Evolutionary conservation across 176 grass and related monocot species (phyloP).

Genomic region (Oryza longistaminata): DNA sequence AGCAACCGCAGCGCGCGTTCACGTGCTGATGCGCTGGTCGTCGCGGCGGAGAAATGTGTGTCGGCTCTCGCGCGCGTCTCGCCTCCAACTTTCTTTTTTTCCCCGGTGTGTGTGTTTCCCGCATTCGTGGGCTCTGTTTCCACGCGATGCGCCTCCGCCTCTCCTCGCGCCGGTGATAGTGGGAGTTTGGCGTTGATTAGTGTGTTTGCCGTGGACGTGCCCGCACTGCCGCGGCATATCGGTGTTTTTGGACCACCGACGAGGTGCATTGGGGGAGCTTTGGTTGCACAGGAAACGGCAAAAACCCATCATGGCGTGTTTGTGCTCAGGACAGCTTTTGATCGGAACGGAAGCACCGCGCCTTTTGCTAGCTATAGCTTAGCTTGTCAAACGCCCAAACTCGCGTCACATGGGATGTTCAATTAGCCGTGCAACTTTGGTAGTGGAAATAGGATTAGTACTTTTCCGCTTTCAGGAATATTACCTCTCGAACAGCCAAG

Average conservation of each 20-base stretch:
- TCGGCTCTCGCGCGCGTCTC: neutral
- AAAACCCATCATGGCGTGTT: neutral
- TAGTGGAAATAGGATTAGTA: neutral
- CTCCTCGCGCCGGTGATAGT: neutral
- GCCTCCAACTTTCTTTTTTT: neutral
- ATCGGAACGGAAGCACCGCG: neutral
- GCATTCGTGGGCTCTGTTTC: neutral
- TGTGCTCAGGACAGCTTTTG: slow-evolving; percentile 20
- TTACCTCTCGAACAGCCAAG: neutral
- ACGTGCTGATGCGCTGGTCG: slow-evolving; percentile 15
- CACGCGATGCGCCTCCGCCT: neutral
- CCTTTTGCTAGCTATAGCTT: neutral
- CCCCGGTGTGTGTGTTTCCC: neutral
- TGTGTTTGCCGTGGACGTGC: slow-evolving; percentile 2
- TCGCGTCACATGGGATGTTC: slow-evolving; percentile 49
- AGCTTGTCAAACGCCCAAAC: neutral
- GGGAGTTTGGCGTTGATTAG: neutral
- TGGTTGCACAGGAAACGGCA: neutral
- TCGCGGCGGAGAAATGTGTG: slow-evolving; percentile 43
- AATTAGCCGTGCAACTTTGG: neutral
- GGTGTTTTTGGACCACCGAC: neutral
- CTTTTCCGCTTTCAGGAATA: slow-evolving; percentile 36
- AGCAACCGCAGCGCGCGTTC: neutral
- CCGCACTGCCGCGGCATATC: neutral
- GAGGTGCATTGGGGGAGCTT: neutral